Evolutionary conservation across 78 protist species (phyloP), one percentile per base, ranked within the genome.

Genomic region (Thecamonas trahens): DNA sequence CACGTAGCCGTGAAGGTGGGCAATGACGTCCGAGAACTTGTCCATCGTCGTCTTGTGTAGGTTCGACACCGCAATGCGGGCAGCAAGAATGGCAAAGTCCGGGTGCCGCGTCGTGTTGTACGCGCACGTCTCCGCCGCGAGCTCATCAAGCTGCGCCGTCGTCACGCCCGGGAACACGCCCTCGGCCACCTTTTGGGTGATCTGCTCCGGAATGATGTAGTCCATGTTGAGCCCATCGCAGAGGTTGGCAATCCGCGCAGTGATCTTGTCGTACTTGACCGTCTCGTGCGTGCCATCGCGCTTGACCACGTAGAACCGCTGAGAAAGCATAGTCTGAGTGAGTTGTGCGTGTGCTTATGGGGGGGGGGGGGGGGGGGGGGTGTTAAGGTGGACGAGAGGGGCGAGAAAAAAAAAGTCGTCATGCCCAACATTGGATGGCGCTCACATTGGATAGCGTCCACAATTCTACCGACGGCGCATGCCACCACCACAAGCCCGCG

Each of bases 111-210:
- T 72, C 20, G 92, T 70, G 77, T 85, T 60, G 76, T 81, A 86
- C 14, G 97, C 97, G n/a, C 91, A 87, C 13, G 97, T 90, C 81
- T 96, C 95, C 11, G 97, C 94, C 4, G 95, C 94, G 11, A 96
- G 85, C 60, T 85, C 83, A 65, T 94, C 97, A 31, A 96, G 80
- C 74, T 91, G 80, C 15, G 40, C 59, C 17, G 96, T 89, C 22
- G 82, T 73, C 24, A 94, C 94, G 39, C 89, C 94, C 26, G 71
- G 60, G 70, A 70, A 80, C 22, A 86, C 84, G 22, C 96, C 96
- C 42, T 34, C 13, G 42, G 55, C 69, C 1, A 92, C 91, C 59
- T 89, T 88, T 64, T 87, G 85, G n/a, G 91, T 82, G 20, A 94
- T 58, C 14, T 57, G 83, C 14, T 50, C 59, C 20, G 87, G 83